These are phyloP conservation scores for Takashimella tepidaria DNA, from an alignment of 1,284 basidiomycete species.

Conservation along the genomic window DNA sequence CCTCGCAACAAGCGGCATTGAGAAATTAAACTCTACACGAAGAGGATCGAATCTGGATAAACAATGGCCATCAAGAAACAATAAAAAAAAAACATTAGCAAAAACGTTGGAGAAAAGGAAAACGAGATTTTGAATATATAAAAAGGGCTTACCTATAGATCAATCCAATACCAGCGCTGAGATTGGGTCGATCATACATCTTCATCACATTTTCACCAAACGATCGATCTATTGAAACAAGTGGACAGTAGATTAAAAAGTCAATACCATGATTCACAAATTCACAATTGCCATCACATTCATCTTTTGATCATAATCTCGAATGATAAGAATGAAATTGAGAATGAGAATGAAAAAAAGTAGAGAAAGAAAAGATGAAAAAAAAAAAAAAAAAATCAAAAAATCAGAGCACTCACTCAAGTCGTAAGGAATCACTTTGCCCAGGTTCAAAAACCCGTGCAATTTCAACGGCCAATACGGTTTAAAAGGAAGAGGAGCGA, in stretches of 20 bases:
- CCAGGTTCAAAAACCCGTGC: constrained; percentile 81
- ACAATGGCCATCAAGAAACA: too few relatives aligned
- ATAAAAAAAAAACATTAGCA: too few relatives aligned
- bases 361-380: constrained; percentile 7
- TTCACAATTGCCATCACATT: constrained; percentile 43
- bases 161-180: constrained; percentile 84
- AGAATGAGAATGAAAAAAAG: too few relatives aligned
- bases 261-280: too few relatives aligned
- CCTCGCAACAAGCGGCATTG: constrained; percentile 75
- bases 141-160: constrained; percentile 59
- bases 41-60: constrained; percentile 43
- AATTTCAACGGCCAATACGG: constrained; percentile 83
- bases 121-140: neutral
- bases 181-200: constrained; percentile 46
- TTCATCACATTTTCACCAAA: constrained; percentile 38
- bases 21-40: constrained; percentile 79
- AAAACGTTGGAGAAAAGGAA: neutral
- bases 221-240: too few relatives aligned
- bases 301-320: constrained; percentile 43
- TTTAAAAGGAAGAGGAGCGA: constrained; percentile 72
- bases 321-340: constrained; percentile 1
- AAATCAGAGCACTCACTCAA: constrained; percentile 58
- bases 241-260: too few relatives aligned
- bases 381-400: constrained; percentile 1
- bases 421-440: constrained; percentile 67